Evolutionary conservation across 352 stramenopile genomes (phyloP).

Genomic region (Phytophthora ramorum): DNA sequence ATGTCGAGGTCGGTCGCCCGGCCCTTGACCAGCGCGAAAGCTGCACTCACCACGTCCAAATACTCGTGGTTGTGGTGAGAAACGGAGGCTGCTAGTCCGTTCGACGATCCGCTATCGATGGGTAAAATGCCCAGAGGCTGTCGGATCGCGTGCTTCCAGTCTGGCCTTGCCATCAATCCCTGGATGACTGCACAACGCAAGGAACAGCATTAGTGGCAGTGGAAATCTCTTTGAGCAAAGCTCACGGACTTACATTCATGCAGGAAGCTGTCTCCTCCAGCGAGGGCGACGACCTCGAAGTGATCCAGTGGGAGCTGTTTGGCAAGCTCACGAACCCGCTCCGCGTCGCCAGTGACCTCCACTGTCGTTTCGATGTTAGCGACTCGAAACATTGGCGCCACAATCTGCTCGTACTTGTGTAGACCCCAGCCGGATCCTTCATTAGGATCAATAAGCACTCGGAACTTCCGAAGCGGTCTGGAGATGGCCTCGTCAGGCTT

Average conservation of each 20-base stretch:
- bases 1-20: slow-evolving; percentile 60
- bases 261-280: slow-evolving; percentile 59
- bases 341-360: slow-evolving; percentile 42
- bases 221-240: neutral
- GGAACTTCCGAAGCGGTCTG: slow-evolving; percentile 41
- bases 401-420: slow-evolving; percentile 53
- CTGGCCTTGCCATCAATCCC: slow-evolving; percentile 61
- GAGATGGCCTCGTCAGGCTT: slow-evolving; percentile 15
- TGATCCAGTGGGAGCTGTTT: slow-evolving; percentile 45
- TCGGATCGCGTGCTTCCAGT: slow-evolving; percentile 66
- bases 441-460: slow-evolving; percentile 67
- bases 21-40: slow-evolving; percentile 62
- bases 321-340: slow-evolving; percentile 53
- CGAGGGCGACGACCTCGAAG: slow-evolving; percentile 64
- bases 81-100: slow-evolving; percentile 61
- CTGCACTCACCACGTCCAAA: slow-evolving; percentile 42
- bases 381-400: slow-evolving; percentile 55
- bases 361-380: slow-evolving; percentile 54
- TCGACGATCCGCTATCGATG: slow-evolving; percentile 41
- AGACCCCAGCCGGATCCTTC: slow-evolving; percentile 40
- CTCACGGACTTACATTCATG: slow-evolving; percentile 46
- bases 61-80: slow-evolving; percentile 42
- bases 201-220: slow-evolving; percentile 5
- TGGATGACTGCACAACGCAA: slow-evolving; percentile 53
- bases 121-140: slow-evolving; percentile 58